These are phyloP conservation scores for Aspergillus diversus DNA, from an alignment of 495 filamentous ascomycete species.

Conservation along the genomic window DNA sequence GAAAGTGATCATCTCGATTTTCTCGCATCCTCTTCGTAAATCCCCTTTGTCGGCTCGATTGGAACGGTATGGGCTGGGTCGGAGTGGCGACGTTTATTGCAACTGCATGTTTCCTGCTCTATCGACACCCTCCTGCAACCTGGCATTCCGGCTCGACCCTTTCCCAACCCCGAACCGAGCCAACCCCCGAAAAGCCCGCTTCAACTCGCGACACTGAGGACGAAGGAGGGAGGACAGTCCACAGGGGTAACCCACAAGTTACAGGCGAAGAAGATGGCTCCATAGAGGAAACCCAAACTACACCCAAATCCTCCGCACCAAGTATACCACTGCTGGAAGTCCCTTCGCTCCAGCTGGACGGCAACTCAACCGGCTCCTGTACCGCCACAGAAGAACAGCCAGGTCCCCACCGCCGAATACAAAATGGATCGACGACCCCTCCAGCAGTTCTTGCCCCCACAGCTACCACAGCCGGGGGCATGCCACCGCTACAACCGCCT, in stretches of 20 bases:
- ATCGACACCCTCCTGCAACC: conserved; percentile 35
- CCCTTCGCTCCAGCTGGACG: conserved; percentile 38
- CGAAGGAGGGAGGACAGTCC: background rate
- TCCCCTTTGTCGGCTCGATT: background rate
- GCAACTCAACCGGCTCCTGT: conserved; percentile 14
- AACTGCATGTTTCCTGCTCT: conserved; percentile 38
- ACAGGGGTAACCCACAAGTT: conserved; percentile 2
- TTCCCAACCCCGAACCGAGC: conserved; percentile 30
- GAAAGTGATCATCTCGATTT: too few species aligned
- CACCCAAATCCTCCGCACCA: conserved; percentile 51
- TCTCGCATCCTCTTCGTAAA: background rate
- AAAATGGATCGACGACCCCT: conserved; percentile 19
- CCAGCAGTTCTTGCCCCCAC: background rate
- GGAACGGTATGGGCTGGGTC: conserved; percentile 43
- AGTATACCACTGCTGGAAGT: conserved; percentile 35
- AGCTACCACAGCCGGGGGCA: conserved; percentile 14
- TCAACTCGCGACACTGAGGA: conserved; percentile 21
- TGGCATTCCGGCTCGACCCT: conserved; percentile 27
- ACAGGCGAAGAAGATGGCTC: conserved; percentile 18
- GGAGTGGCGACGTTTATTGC: conserved; percentile 39
- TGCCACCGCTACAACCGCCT: conserved; percentile 23
- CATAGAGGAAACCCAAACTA: conserved; percentile 44
- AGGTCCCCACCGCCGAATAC: conserved; percentile 9
- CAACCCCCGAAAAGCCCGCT: conserved; percentile 23
- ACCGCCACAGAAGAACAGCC: background rate